phyloP scores from a whole-genome alignment of 2,329 filamentous ascomycete genomes.

The Shiraia sp. region DNA sequence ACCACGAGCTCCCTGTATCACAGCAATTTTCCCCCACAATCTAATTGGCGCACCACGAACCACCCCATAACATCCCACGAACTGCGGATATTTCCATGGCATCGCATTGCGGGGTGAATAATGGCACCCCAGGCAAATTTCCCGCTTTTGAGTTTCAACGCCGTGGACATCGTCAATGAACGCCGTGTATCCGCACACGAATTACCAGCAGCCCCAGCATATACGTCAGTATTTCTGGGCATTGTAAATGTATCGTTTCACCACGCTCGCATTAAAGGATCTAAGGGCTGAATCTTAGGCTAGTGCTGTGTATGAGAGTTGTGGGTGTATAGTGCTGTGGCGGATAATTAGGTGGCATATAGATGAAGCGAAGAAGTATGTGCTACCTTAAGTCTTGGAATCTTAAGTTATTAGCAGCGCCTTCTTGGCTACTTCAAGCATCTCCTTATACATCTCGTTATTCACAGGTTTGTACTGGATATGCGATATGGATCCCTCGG shows the following conservation, averaged over 20 bases:
- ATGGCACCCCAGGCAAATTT: too few species aligned
- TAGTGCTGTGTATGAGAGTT: not conserved
- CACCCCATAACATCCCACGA: too few species aligned
- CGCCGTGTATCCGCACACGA: too few species aligned
- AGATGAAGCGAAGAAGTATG: slow-evolving; percentile 1
- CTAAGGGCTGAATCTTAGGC: not conserved
- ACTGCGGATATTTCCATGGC: too few species aligned
- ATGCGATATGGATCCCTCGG: slow-evolving; percentile 14
- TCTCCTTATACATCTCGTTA: not conserved
- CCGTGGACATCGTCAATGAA: too few species aligned
- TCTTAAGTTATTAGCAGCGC: slow-evolving; percentile 1
- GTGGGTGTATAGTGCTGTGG: slow-evolving; percentile 1
- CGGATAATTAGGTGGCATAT: slow-evolving; percentile 3
- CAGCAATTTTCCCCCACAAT: too few species aligned
- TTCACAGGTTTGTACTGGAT: not conserved
- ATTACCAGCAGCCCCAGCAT: too few species aligned
- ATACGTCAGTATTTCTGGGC: too few species aligned
- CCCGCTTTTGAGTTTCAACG: too few species aligned
- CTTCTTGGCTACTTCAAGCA: not conserved
- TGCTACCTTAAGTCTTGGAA: not conserved
- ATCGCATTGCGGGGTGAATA: too few species aligned
- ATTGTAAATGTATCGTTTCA: slow-evolving; percentile 28
- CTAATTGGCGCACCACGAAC: too few species aligned
- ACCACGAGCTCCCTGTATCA: too few species aligned
- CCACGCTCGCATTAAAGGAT: slow-evolving; percentile 10